Base-by-base conservation (phyloP, 495 filamentous ascomycete species). In the Glutinoglossum americanum region DNA sequence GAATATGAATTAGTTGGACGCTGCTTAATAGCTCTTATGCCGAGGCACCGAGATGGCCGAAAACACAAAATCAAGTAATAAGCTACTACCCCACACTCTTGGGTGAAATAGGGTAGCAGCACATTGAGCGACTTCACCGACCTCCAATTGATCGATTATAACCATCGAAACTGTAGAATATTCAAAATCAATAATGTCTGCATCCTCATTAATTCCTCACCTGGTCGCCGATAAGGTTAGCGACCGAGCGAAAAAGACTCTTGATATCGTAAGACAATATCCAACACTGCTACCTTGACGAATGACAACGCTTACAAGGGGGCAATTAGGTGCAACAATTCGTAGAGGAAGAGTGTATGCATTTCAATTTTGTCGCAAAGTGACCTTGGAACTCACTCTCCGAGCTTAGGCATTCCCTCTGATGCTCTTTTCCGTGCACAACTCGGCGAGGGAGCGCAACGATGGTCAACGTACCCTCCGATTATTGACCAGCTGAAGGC, bases 281-380 rank as follows among this genome's bases (percentile, higher is more conserved):
- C 13, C n/a, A n/a, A n/a, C 19, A 28, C 30, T 11, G 45, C 21
- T 32, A 19, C 8, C 13, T 3, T 41, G 37, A 9, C 37, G 37
- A 9, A 7, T 4, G 21, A 17, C 35, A 64, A 25, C 19, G 65
- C 56, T 10, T 54, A 69, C 59, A 60, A 61, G 39, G 59, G 65
- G 49, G 63, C 62, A 15, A 57, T 1, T 61, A 90, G 73, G 87
- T 96, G 59, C 85, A 89, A 70, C 87, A 87, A 66, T 97, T 98
- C 66, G 90, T 98, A 59, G 90, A 97, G 67, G 89, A 90, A 68
- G 89, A 94, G 72, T 98, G 89, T 66, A 83, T 93, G 48, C 60
- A 9, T 27, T 27, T 30, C 19, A 15, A 19, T 3, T 30, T 6
- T 19, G 9, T 4, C 54, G 5, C 19, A 11, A 28, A n/a, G 28